Conservation (phyloP, 1,284 basidiomycete species). For the Cryptococcus sp. region DNA sequence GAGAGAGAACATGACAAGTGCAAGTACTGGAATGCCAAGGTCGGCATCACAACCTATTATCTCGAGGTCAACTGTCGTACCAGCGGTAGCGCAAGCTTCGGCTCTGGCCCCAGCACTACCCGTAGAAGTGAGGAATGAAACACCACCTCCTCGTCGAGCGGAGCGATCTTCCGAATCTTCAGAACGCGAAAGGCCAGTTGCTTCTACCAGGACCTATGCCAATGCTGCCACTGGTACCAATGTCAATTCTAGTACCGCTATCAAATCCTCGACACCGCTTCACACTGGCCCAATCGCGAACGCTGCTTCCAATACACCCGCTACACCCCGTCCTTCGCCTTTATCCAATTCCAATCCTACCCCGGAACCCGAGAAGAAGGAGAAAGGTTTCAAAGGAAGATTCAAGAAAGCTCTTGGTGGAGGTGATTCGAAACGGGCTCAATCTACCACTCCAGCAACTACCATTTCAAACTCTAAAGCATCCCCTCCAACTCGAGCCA, state of each 20-base stretch:
- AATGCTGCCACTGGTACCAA: background rate
- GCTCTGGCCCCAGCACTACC: too few relatives aligned
- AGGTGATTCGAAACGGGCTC: constrained; percentile 19
- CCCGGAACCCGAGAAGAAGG: constrained; percentile 54
- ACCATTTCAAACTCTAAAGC: constrained; percentile 16
- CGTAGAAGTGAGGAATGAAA: too few relatives aligned
- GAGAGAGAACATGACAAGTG: constrained; percentile 7
- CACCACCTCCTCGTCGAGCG: background rate
- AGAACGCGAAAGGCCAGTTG: background rate
- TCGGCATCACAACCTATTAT: constrained; percentile 16
- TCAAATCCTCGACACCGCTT: constrained; percentile 16
- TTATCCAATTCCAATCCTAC: constrained; percentile 16
- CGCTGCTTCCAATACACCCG: constrained; percentile 21
- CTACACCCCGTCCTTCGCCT: constrained; percentile 27
- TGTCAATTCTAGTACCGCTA: background rate
- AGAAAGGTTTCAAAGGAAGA: constrained; percentile 64
- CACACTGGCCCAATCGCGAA: constrained; percentile 36
- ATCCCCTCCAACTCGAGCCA: constrained; percentile 18
- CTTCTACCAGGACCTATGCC: background rate
- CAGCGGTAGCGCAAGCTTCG: background rate
- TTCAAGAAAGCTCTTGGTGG: constrained; percentile 62
- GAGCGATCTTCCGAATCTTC: background rate
- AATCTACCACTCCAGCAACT: constrained; percentile 3
- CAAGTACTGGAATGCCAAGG: constrained; percentile 9
- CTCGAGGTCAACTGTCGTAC: too few relatives aligned